Conservation (phyloP, 73 alveolate species). For the Paramecium sonneborni region DNA sequence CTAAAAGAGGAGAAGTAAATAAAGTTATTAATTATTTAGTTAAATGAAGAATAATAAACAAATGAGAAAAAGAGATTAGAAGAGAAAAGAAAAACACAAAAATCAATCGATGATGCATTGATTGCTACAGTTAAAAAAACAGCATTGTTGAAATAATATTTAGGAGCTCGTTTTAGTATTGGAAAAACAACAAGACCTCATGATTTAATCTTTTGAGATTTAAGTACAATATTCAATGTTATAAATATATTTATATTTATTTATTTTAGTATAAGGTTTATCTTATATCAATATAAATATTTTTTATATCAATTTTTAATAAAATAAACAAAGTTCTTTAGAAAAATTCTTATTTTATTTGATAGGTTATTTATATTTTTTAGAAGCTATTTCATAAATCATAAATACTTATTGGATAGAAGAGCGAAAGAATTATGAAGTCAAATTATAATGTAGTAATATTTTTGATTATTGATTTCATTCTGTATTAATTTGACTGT, state of each 20-base stretch:
- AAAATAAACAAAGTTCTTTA: neutral
- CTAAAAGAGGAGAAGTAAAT: constrained; percentile 31
- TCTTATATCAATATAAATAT: neutral
- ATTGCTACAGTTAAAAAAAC: constrained; percentile 59
- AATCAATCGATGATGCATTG: constrained; percentile 37
- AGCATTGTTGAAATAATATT: constrained; percentile 48
- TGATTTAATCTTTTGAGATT: constrained; percentile 58
- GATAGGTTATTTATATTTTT: neutral
- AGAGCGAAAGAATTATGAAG: neutral
- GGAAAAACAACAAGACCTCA: constrained; percentile 62
- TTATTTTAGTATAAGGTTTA: neutral
- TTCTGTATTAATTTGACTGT: neutral
- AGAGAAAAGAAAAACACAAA: constrained; percentile 40
- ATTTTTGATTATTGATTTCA: constrained; percentile 32
- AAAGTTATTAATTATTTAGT: neutral
- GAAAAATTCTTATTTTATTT: neutral
- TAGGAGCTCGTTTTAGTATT: constrained; percentile 59
- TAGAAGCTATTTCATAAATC: neutral
- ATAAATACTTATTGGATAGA: neutral
- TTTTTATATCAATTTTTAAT: neutral
- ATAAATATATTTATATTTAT: neutral
- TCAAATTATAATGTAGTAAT: neutral
- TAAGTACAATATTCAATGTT: neutral
- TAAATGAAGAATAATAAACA: constrained; percentile 56
- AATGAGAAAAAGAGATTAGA: constrained; percentile 55